A percentile compares a stretch with the other conserved stretches of the same genome.
phyloP scores from a whole-genome alignment of 2,329 filamentous ascomycete genomes.

The Apiospora malaysiana region DNA sequence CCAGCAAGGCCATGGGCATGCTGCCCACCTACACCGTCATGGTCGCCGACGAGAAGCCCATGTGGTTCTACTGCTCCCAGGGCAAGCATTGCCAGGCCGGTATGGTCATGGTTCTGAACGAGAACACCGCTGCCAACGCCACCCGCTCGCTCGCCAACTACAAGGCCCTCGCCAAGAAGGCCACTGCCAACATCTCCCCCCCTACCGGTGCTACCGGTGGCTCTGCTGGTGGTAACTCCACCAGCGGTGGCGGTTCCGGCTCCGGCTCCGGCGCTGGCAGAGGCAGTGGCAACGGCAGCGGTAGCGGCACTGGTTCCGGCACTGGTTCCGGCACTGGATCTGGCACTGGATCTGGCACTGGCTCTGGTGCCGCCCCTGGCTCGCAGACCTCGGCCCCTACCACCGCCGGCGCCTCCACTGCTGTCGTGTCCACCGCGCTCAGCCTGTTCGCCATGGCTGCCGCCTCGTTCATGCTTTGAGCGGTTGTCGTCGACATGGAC shows the following conservation, averaged over 20 bases:
- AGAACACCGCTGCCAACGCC: slow-evolving; percentile 60
- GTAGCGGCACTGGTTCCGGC: slow-evolving; percentile 33
- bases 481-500: background rate
- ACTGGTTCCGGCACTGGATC: slow-evolving; percentile 21
- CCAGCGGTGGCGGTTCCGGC: slow-evolving; percentile 20
- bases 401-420: slow-evolving; percentile 11
- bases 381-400: slow-evolving; percentile 4
- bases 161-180: slow-evolving; percentile 46
- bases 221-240: slow-evolving; percentile 6
- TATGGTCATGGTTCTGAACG: slow-evolving; percentile 80
- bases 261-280: slow-evolving; percentile 30
- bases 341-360: slow-evolving; percentile 24
- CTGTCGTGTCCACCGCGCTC: slow-evolving; percentile 14
- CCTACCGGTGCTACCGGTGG: slow-evolving; percentile 25
- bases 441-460: slow-evolving; percentile 12
- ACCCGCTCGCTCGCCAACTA: slow-evolving; percentile 58
- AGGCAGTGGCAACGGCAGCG: slow-evolving; percentile 29
- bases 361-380: slow-evolving; percentile 36
- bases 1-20: slow-evolving; percentile 52
- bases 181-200: slow-evolving; percentile 39
- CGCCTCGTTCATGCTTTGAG: slow-evolving; percentile 7
- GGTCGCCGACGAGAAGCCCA: slow-evolving; percentile 71
- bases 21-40: slow-evolving; percentile 74
- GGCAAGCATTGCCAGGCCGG: slow-evolving; percentile 75
- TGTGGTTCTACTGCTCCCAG: slow-evolving; percentile 83